These are phyloP conservation scores for Cladophialophora carrionii DNA, from an alignment of 2,329 filamentous ascomycete genomes.

Conservation along the genomic window DNA sequence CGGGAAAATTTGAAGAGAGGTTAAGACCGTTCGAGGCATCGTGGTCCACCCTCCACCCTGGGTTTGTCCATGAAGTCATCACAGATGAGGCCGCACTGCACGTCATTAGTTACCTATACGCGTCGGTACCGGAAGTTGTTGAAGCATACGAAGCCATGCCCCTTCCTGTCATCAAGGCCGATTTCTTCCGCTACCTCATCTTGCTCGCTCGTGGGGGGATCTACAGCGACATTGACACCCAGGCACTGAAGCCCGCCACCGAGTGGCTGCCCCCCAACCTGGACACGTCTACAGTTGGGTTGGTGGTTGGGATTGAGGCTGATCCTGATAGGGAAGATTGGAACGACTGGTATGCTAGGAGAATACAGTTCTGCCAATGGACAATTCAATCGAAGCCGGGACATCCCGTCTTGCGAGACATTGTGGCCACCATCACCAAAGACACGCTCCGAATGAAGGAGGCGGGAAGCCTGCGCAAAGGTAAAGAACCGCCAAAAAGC, in stretches of 20 bases:
- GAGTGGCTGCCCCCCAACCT: conserved; percentile 85
- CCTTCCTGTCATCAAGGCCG: conserved; percentile 74
- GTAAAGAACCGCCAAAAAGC: conserved; percentile 64
- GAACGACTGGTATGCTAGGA: conserved; percentile 91
- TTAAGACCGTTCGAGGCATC: conserved; percentile 85
- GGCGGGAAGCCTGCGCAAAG: conserved; percentile 63
- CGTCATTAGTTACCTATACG: conserved; percentile 83
- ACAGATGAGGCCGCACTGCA: conserved; percentile 85
- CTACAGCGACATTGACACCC: conserved; percentile 92
- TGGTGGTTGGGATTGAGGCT: conserved; percentile 93
- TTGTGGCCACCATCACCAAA: conserved; percentile 83
- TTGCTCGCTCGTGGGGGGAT: conserved; percentile 77
- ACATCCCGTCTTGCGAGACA: conserved; percentile 85
- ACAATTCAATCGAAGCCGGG: conserved; percentile 95
- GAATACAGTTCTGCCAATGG: conserved; percentile 99
- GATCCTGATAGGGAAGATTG: conserved; percentile 92
- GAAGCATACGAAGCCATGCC: conserved; percentile 76
- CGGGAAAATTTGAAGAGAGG: conserved; percentile 70
- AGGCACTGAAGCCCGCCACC: conserved; percentile 76
- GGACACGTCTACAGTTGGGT: conserved; percentile 74
- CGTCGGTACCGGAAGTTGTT: conserved; percentile 75
- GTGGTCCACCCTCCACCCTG: conserved; percentile 84
- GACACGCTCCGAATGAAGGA: conserved; percentile 76
- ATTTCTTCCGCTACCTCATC: conserved; percentile 76
- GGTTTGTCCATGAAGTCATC: conserved; percentile 94